Evolutionary conservation across 1,139 yeast genomes (phyloP).

Genomic region (Protomyces inouyei): DNA sequence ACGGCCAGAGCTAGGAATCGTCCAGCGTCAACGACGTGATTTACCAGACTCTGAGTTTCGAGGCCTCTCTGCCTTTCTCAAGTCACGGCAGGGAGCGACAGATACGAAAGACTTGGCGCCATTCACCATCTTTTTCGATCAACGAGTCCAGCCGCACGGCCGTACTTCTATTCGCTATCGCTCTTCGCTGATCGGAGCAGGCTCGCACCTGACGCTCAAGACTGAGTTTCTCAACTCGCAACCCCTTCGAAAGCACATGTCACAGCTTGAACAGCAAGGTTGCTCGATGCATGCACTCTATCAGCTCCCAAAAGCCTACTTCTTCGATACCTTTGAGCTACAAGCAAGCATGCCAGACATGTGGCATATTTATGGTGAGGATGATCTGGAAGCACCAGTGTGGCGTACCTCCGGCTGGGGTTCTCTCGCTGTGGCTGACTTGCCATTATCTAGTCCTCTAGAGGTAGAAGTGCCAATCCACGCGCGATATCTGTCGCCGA

Average conservation of each 20-base stretch:
- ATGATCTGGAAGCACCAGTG: conserved; percentile 22
- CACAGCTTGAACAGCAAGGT: background rate
- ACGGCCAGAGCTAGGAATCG: conserved; percentile 10
- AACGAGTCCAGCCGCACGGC: conserved; percentile 1
- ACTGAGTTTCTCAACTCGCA: background rate
- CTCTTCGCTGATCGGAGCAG: background rate
- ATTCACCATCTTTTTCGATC: conserved; percentile 20
- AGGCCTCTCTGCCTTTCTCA: conserved; percentile 14
- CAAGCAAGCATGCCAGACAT: background rate
- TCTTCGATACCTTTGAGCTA: conserved; percentile 14
- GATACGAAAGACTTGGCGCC: background rate
- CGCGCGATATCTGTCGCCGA: conserved; percentile 6
- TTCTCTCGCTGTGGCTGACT: background rate
- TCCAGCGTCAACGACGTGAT: conserved; percentile 7
- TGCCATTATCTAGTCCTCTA: background rate
- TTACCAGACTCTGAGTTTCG: conserved; percentile 17
- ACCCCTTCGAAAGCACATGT: background rate
- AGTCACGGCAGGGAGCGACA: background rate
- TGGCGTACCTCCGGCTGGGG: conserved; percentile 25
- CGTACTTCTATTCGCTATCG: background rate
- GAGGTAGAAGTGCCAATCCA: conserved; percentile 5
- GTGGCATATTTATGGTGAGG: conserved; percentile 14
- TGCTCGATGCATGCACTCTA: conserved; percentile 2
- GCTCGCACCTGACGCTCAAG: conserved; percentile 7
- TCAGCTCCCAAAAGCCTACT: conserved; percentile 7